Evolutionary conservation across 805 yeast genomes (phyloP).

Genomic region (Starmera caribaea): DNA sequence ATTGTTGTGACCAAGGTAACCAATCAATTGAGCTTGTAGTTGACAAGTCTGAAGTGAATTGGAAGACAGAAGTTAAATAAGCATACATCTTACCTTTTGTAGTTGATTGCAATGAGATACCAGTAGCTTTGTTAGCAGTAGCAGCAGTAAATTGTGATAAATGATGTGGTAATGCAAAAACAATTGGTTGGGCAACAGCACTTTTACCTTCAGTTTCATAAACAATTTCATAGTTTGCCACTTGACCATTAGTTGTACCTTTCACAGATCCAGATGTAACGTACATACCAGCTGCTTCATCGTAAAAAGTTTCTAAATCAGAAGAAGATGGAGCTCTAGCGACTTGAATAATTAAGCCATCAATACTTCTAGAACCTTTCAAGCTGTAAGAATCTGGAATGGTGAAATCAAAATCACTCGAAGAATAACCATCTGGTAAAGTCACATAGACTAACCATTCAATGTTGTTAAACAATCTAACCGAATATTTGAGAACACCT

Average conservation of each 20-base stretch:
- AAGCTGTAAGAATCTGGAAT: slow-evolving; percentile 25
- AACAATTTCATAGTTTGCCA: slow-evolving; percentile 37
- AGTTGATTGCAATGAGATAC: slow-evolving; percentile 33
- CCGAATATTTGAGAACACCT: slow-evolving; percentile 39
- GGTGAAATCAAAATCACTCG: slow-evolving; percentile 22
- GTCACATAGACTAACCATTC: slow-evolving; percentile 46
- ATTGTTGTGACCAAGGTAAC: slow-evolving; percentile 32
- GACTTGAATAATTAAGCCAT: slow-evolving; percentile 37
- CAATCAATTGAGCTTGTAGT: slow-evolving; percentile 27
- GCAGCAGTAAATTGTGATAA: slow-evolving; percentile 24
- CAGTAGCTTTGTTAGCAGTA: slow-evolving; percentile 26
- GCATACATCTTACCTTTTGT: slow-evolving; percentile 44
- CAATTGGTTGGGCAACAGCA: slow-evolving; percentile 31
- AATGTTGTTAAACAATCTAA: slow-evolving; percentile 35
- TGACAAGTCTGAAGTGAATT: slow-evolving; percentile 28
- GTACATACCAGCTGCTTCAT: slow-evolving; percentile 62
- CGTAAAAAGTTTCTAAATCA: slow-evolving; percentile 36
- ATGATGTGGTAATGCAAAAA: slow-evolving; percentile 49
- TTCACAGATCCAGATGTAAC: slow-evolving; percentile 37
- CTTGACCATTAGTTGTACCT: slow-evolving; percentile 36
- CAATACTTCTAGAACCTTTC: slow-evolving; percentile 25
- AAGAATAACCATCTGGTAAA: slow-evolving; percentile 21
- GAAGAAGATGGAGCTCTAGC: slow-evolving; percentile 36
- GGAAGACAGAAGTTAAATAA: slow-evolving; percentile 29
- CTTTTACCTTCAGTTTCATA: slow-evolving; percentile 45